phyloP scores from a whole-genome alignment of 306 rosid genomes.

The Abrus precatorius region DNA sequence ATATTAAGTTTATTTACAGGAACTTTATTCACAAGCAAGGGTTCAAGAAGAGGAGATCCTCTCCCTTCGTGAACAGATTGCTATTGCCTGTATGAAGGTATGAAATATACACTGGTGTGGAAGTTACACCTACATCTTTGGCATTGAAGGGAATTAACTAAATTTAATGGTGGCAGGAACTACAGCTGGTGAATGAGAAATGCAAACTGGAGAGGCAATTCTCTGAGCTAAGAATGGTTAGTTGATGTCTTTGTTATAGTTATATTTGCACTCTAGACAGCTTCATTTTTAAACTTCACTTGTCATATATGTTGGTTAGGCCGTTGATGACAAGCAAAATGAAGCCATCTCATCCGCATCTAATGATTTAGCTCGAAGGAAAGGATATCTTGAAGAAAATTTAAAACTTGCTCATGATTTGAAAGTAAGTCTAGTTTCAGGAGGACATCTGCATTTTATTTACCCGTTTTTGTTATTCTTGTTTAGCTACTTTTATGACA shows the following conservation, averaged over 20 bases:
- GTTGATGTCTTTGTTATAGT: constrained; percentile 49
- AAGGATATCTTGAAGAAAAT: constrained; percentile 89
- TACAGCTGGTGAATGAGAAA: constrained; percentile 82
- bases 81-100: constrained; percentile 84
- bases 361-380: constrained; percentile 83
- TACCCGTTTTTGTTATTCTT: constrained; percentile 11
- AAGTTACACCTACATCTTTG: constrained; percentile 31
- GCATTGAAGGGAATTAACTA: constrained; percentile 36
- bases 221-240: constrained; percentile 91
- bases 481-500: constrained; percentile 8
- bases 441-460: constrained; percentile 34
- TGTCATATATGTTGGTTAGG: constrained; percentile 57
- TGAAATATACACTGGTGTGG: constrained; percentile 23
- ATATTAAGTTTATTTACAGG: constrained; percentile 62
- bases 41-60: constrained; percentile 83
- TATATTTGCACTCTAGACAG: constrained; percentile 31
- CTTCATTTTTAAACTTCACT: constrained; percentile 29
- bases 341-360: constrained; percentile 80
- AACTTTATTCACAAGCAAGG: constrained; percentile 73
- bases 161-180: constrained; percentile 69
- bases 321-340: constrained; percentile 87
- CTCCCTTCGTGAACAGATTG: constrained; percentile 82
- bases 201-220: constrained; percentile 82
- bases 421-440: constrained; percentile 64
- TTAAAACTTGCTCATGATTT: constrained; percentile 82